Evolutionary conservation across 1,284 basidiomycete genomes (phyloP).

Genomic region (Cutaneotrichosporon spelunceum): DNA sequence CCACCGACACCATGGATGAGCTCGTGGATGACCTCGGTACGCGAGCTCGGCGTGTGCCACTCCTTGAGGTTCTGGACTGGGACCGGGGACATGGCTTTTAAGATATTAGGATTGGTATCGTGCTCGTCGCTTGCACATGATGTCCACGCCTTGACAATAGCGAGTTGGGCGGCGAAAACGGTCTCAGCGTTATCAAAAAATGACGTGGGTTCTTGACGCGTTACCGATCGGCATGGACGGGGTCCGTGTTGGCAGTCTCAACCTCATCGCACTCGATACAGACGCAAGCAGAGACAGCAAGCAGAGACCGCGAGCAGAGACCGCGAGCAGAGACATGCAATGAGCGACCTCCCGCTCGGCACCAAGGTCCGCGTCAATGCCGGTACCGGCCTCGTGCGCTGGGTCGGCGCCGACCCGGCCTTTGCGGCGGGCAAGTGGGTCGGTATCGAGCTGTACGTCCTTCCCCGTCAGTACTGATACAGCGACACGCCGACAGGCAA

Average conservation of each 20-base stretch:
- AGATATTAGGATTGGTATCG: background rate
- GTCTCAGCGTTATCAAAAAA: slow-evolving; percentile 1
- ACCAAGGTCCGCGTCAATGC: slow-evolving; percentile 65
- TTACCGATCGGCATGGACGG: background rate
- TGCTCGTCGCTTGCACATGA: background rate
- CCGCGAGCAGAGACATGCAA: slow-evolving; percentile 19
- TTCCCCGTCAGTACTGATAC: background rate
- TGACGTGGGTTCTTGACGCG: slow-evolving; percentile 11
- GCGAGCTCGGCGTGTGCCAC: slow-evolving; percentile 61
- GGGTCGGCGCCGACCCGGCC: slow-evolving; percentile 71
- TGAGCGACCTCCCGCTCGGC: slow-evolving; percentile 46
- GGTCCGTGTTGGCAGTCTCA: background rate
- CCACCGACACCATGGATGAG: slow-evolving; percentile 86
- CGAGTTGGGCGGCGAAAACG: slow-evolving; percentile 9
- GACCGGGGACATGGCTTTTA: slow-evolving; percentile 32
- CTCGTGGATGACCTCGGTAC: slow-evolving; percentile 80
- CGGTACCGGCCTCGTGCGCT: slow-evolving; percentile 80
- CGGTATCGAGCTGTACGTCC: slow-evolving; percentile 75
- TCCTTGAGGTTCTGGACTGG: slow-evolving; percentile 40
- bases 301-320: no score
- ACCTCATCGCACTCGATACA: background rate
- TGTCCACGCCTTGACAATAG: slow-evolving; percentile 6
- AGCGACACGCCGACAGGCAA: slow-evolving; percentile 71
- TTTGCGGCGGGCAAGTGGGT: slow-evolving; percentile 93
- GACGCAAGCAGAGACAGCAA: background rate